Base-by-base conservation (phyloP, 139 green algal species). In the Eudorina sp. region DNA sequence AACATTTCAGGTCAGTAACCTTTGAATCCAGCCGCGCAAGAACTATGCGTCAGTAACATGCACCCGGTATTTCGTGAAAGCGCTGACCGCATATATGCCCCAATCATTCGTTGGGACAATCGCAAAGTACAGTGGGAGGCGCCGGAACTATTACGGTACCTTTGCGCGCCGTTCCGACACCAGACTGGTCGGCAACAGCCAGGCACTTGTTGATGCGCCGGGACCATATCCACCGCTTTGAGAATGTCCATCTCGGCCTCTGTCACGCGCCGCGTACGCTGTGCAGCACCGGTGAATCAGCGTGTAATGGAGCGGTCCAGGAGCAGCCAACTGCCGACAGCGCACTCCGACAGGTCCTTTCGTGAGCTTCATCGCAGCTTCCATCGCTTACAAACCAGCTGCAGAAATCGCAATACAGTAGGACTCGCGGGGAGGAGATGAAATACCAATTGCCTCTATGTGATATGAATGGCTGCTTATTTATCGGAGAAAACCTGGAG, bases 91-190 rank as follows among this genome's bases (percentile, higher is more conserved):
- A n/a, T n/a, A n/a, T n/a, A n/a, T n/a, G n/a, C n/a, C n/a, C n/a
- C n/a, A n/a, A n/a, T n/a, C n/a, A n/a, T n/a, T n/a, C n/a, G n/a
- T n/a, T n/a, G n/a, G n/a, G n/a, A n/a, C n/a, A n/a, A n/a, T n/a
- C n/a, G n/a, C n/a, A n/a, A n/a, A n/a, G n/a, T n/a, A n/a, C n/a
- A n/a, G n/a, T n/a, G n/a, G n/a, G n/a, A n/a, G n/a, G n/a, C n/a
- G 51, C 51, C 13, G 13, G 51, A 13, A 13, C 51, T 58, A 13
- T 13, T 58, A 8, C 64, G 64, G 7, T 74, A 81, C 73, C 73
- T 60, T 81, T 7, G 27, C 43, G 45, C 45, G 41, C 45, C 43
- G 45, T 40, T 81, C 73, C 43, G 73, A 81, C 45, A 81, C 73
- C 21, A 81, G 43, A 25, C 73, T 60, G 4, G 43, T 58, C 19